Evolutionary conservation across 805 yeast genomes (phyloP).

Genomic region (Saturnispora serradocipensis): DNA sequence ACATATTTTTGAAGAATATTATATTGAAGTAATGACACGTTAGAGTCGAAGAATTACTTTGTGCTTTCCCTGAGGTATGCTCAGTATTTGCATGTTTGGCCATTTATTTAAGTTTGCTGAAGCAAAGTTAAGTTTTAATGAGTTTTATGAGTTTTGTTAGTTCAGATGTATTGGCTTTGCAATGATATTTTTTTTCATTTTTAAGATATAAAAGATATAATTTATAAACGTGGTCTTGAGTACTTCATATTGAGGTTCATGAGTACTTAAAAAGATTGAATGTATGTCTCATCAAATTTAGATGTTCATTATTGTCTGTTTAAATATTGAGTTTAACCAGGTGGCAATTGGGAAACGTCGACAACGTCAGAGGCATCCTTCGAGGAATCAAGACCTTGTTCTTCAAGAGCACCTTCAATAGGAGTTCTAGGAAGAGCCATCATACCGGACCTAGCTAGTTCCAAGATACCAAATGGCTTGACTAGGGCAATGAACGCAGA

Average conservation of each 20-base stretch:
- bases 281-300: slow-evolving; percentile 12
- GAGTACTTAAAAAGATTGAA: neutral
- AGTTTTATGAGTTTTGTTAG: neutral
- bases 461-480: slow-evolving; percentile 94
- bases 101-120: neutral
- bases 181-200: neutral
- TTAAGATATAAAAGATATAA: neutral
- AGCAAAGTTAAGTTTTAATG: neutral
- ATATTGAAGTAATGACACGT: too few relatives aligned
- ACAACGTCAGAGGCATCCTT: slow-evolving; percentile 61
- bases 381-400: slow-evolving; percentile 39
- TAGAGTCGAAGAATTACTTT: too few relatives aligned
- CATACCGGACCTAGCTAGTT: slow-evolving; percentile 96
- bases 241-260: neutral
- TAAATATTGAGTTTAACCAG: slow-evolving; percentile 49
- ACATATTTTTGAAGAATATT: neutral
- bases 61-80: too few relatives aligned
- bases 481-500: slow-evolving; percentile 78
- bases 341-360: slow-evolving; percentile 87
- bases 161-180: neutral
- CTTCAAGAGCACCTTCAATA: slow-evolving; percentile 39
- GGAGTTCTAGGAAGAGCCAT: slow-evolving; percentile 98
- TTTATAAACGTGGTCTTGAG: neutral
- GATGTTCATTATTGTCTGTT: neutral
- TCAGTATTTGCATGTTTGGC: too few relatives aligned